Evolutionary conservation across 495 filamentous ascomycete species (phyloP), one percentile per base, ranked within the genome.

Genomic region (Neurospora intermedia): DNA sequence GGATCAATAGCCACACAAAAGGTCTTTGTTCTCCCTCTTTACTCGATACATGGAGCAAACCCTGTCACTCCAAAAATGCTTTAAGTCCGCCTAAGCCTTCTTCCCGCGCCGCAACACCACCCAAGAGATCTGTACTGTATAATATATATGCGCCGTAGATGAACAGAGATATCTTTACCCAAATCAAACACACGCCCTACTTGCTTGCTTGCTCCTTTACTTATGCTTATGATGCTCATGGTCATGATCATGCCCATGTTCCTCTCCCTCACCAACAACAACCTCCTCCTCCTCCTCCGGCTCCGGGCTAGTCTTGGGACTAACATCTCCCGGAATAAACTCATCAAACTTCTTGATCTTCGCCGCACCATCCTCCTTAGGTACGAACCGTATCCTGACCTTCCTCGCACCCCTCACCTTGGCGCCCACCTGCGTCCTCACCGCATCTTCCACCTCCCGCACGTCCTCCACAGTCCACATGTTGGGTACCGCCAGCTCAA

Each of bases 381-480:
- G 88, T 69, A 96, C 88, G 76, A 97, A 97, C 66, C 94, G 88
- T 43, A 99, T 86, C 70, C 90, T 89, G 31, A 99, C 88, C 69
- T 89, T 87, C 78, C 92, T 89, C 54, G 94, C 92, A 0, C 96
- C 96, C 69, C 92, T 85, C 4, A 97, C 91, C 73, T 91, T 92
- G 43, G 83, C 81, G 2, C 92, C 93, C 23, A 97, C 85, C 42
- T 83, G 84, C 31, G 88, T 83, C 70, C 96, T 88, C 16, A 98
- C 85, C 0, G 82, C 80, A 18, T 91, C 88, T 79, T 99, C 96
- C 6, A 96, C 81, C 27, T 83, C 82, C n/a, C 86, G 81, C 1
- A 90, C 89, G 41, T 89, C 87, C 73, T 88, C 87, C 9, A 98
- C 83, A 0, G 91, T 89, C 91, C 91, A 94, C 20, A 81, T 80